These are phyloP conservation scores for Leucaena leucocephala DNA, from an alignment of 306 rosid genomes.

Conservation along the genomic window DNA sequence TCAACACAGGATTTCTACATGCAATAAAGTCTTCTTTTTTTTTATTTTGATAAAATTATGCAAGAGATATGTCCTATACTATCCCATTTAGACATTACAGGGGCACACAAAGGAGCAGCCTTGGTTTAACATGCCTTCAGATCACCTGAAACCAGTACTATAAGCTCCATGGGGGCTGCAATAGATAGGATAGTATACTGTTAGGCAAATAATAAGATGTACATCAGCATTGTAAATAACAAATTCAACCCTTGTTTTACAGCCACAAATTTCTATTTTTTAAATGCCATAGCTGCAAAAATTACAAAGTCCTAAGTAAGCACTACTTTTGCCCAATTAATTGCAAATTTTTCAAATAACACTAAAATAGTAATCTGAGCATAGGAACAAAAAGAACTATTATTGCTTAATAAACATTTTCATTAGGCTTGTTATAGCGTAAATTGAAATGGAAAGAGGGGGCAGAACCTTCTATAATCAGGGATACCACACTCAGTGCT, in stretches of 20 bases:
- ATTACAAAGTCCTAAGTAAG: conserved; percentile 21
- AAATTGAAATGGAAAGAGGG: conserved; percentile 25
- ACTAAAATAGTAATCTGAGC: conserved; percentile 1
- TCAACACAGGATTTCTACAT: conserved; percentile 30
- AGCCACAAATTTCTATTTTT: background rate
- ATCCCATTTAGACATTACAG: conserved; percentile 25
- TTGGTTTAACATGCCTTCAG: conserved; percentile 52
- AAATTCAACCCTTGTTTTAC: background rate
- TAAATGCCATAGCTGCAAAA: conserved; percentile 7
- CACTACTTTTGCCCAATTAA: background rate
- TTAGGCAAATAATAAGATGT: conserved; percentile 25
- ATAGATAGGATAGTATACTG: conserved; percentile 28
- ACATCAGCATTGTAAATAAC: conserved; percentile 1
- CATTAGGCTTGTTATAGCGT: background rate
- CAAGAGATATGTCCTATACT: conserved; percentile 7
- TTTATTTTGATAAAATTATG: background rate
- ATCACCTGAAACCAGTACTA: conserved; percentile 99
- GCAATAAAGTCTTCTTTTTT: background rate
- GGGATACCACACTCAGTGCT: conserved; percentile 99
- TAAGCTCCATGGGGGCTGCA: conserved; percentile 97
- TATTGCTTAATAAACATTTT: conserved; percentile 14
- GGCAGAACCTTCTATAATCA: conserved; percentile 82
- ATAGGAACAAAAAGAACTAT: background rate
- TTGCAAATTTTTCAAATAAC: background rate
- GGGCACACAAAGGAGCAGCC: conserved; percentile 30